These are phyloP conservation scores for Tinospora cordifolia DNA, from an alignment of 164 flowering plant species.

Conservation along the genomic window DNA sequence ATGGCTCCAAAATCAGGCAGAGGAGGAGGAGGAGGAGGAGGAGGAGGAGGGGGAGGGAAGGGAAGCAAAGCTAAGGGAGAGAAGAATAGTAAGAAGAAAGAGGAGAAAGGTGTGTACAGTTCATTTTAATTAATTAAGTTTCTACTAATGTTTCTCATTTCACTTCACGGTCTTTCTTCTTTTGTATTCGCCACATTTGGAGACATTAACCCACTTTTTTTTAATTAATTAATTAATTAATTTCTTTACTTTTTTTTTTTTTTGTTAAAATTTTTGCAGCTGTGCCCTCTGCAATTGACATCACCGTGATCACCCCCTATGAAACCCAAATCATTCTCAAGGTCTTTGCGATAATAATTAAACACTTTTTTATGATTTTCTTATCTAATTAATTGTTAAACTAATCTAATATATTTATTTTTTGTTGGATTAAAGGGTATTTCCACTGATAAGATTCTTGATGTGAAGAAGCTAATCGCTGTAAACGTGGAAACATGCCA, in stretches of 20 bases:
- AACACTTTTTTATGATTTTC: background rate
- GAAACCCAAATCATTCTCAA: constrained; percentile 67
- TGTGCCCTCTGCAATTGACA: constrained; percentile 70
- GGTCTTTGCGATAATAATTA: constrained; percentile 35
- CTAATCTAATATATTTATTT: constrained; percentile 1
- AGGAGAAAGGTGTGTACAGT: constrained; percentile 72
- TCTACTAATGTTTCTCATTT: constrained; percentile 2
- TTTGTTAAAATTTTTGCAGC: constrained; percentile 35
- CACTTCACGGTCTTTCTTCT: background rate
- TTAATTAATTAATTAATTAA: no score
- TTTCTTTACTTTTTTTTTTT: constrained; percentile 1
- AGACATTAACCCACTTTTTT: background rate
- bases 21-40: constrained; percentile 18
- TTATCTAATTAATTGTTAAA: background rate
- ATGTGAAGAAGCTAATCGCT: constrained; percentile 65
- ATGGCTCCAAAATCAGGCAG: constrained; percentile 83
- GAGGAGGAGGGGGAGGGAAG: constrained; percentile 35
- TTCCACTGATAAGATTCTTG: constrained; percentile 88
- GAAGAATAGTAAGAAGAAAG: constrained; percentile 59
- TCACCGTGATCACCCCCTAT: constrained; percentile 70
- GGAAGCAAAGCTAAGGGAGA: constrained; percentile 50
- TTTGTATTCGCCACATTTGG: background rate
- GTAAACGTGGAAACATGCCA: constrained; percentile 80
- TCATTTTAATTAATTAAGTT: no score
- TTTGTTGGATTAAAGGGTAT: constrained; percentile 53